Base-by-base conservation (phyloP, 2,329 filamentous ascomycete genomes). In the Blastomyces silverae region DNA sequence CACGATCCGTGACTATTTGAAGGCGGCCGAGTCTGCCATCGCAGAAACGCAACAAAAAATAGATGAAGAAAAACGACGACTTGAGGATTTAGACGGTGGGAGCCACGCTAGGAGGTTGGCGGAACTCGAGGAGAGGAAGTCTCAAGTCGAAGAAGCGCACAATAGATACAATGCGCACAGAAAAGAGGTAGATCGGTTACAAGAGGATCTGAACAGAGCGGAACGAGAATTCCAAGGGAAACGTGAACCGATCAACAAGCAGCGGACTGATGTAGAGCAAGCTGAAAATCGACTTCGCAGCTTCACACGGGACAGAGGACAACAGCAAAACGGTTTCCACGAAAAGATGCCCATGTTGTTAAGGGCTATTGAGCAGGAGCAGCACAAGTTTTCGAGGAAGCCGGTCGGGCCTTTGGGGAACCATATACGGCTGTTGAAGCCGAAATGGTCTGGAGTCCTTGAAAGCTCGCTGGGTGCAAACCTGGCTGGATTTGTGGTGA, bases 341-440 rank as follows among this genome's bases (percentile, higher is more conserved):
- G 74, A 76, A 0, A 83, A 82, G 52, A 84, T 95, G 71, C 80
- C 82, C 0, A 77, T 80, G 1, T 83, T 97, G 2, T 77, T 95
- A 7, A 81, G 78, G 63, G 83, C 83, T n/a, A 90, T 97, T 66
- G 81, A 85, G 6, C 79, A 80, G n/a, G 90, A 96, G 65, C 75
- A 68, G 2, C 81, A 61, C 42, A 61, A 86, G 0, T 97, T 95
- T 72, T 79, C 81, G 31, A 79, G 84, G 55, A 87, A 84, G 67
- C 94, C 94, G 1, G 81, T 97, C 44, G 94, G 94, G 0, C 94
- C 94, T 0, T 80, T 97, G 17, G 94, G 92, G 39, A 80, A 86
- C 31, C 85, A 94, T 71, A 83, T 99, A 62, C 87, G 86, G 69
- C 79, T 99, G 31, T 79, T 86, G 46, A 87, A 93, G 69, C 89